These are phyloP conservation scores for Myxozyma geophila DNA, from an alignment of 805 yeast genomes.

Conservation along the genomic window DNA sequence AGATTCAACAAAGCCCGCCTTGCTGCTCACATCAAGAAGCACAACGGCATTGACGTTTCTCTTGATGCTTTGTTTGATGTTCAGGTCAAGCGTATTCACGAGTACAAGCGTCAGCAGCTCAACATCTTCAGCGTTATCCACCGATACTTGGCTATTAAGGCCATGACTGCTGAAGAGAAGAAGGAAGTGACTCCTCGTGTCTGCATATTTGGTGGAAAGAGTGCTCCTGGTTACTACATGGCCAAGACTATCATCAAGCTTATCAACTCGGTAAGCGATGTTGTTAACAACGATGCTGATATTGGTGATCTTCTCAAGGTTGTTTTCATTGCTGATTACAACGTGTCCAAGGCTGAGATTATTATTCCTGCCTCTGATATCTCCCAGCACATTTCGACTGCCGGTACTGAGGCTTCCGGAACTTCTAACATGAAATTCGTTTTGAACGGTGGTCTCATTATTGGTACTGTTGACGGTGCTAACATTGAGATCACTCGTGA, in stretches of 20 bases:
- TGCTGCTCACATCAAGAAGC: slow-evolving; percentile 65
- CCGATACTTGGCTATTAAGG: slow-evolving; percentile 78
- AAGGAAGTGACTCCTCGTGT: slow-evolving; percentile 72
- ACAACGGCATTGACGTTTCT: slow-evolving; percentile 69
- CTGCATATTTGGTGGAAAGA: slow-evolving; percentile 87
- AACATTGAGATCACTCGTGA: slow-evolving; percentile 94
- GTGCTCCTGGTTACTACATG: slow-evolving; percentile 97
- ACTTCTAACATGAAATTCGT: slow-evolving; percentile 96
- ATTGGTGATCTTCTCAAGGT: slow-evolving; percentile 80
- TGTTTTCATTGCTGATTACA: slow-evolving; percentile 87
- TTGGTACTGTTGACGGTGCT: slow-evolving; percentile 97
- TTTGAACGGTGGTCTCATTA: slow-evolving; percentile 88
- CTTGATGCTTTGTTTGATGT: slow-evolving; percentile 80
- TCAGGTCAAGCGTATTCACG: slow-evolving; percentile 94
- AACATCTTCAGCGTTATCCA: slow-evolving; percentile 87
- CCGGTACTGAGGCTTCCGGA: slow-evolving; percentile 97
- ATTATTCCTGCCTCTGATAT: slow-evolving; percentile 89
- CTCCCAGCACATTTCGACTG: slow-evolving; percentile 93
- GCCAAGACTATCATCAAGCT: slow-evolving; percentile 89
- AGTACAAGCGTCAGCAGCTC: slow-evolving; percentile 92
- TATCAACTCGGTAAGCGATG: slow-evolving; percentile 78
- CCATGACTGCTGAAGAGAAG: slow-evolving; percentile 65
- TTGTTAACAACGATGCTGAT: slow-evolving; percentile 76
- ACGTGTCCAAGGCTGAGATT: slow-evolving; percentile 91
- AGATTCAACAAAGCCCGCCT: slow-evolving; percentile 67